These are phyloP conservation scores for Niveomyces coronatus DNA, from an alignment of 2,329 filamentous ascomycete species.

Conservation along the genomic window DNA sequence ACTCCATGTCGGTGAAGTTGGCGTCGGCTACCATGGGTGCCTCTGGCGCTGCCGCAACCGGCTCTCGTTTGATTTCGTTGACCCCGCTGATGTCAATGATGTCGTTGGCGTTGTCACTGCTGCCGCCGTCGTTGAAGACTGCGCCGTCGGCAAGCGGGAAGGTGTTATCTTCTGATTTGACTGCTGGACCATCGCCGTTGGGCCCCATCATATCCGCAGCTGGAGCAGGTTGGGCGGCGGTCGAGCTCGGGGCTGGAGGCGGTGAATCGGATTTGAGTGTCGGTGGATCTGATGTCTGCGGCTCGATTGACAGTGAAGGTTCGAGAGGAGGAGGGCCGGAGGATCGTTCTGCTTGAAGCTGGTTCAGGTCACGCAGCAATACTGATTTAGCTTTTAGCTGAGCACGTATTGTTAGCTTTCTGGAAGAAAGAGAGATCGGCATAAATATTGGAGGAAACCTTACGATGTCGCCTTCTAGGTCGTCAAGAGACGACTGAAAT, in stretches of 20 bases:
- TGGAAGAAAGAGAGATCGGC: neutral
- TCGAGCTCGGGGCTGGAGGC: slow-evolving; percentile 11
- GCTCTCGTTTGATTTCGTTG: slow-evolving; percentile 11
- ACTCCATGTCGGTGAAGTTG: slow-evolving; percentile 49
- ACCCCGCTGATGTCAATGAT: too few relatives aligned
- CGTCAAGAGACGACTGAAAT: slow-evolving; percentile 45
- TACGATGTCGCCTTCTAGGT: slow-evolving; percentile 48
- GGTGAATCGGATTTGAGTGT: slow-evolving; percentile 28
- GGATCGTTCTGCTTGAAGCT: slow-evolving; percentile 20
- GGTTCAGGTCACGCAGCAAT: slow-evolving; percentile 42
- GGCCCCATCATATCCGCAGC: slow-evolving; percentile 25
- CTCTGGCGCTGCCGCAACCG: slow-evolving; percentile 7
- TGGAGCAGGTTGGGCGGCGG: slow-evolving; percentile 8
- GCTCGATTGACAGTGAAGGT: slow-evolving; percentile 21
- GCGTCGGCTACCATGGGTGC: slow-evolving; percentile 17
- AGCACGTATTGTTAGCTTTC: slow-evolving; percentile 3
- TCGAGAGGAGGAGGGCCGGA: slow-evolving; percentile 13
- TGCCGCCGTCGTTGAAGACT: neutral
- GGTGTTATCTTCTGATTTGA: slow-evolving; percentile 19
- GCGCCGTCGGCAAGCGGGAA: slow-evolving; percentile 1
- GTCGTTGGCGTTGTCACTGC: too few relatives aligned
- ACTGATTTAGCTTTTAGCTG: slow-evolving; percentile 43
- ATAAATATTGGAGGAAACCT: slow-evolving; percentile 13
- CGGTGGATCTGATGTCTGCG: slow-evolving; percentile 26
- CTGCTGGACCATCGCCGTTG: slow-evolving; percentile 11